Percentiles rank a stretch among this genome's conserved stretches.
phyloP scores from a whole-genome alignment of 305 asterid species.

The Galium porrigens region DNA sequence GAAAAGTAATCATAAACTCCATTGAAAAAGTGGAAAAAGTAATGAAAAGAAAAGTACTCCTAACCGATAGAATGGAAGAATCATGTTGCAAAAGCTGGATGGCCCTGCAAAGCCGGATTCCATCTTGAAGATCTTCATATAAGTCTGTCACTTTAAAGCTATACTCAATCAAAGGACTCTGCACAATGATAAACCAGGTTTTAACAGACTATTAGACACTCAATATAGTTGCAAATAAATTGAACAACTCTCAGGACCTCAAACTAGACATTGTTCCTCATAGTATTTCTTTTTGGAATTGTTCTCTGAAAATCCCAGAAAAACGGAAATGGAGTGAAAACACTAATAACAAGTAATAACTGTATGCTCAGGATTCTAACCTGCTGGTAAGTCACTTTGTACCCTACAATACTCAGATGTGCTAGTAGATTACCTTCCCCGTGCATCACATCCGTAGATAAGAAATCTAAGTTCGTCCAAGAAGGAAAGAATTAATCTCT shows the following conservation, averaged over 20 bases:
- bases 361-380: slow-evolving; percentile 32
- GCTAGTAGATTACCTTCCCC: slow-evolving; percentile 90
- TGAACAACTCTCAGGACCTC: not conserved
- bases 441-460: slow-evolving; percentile 86
- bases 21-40: not conserved
- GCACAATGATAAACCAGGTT: slow-evolving; percentile 20
- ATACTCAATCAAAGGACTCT: slow-evolving; percentile 63
- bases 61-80: slow-evolving; percentile 70
- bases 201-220: not conserved
- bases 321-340: slow-evolving; percentile 1
- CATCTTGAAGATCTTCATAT: slow-evolving; percentile 73
- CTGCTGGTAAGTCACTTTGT: slow-evolving; percentile 67
- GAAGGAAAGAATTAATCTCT: slow-evolving; percentile 16
- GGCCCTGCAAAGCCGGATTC: slow-evolving; percentile 74
- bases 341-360: not conserved
- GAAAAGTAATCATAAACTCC: not conserved
- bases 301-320: not conserved
- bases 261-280: not conserved
- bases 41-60: slow-evolving; percentile 8
- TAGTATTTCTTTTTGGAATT: not conserved
- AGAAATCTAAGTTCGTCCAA: slow-evolving; percentile 39
- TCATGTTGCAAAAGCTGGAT: slow-evolving; percentile 62
- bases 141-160: slow-evolving; percentile 55
- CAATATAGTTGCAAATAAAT: not conserved
- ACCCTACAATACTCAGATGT: slow-evolving; percentile 78